These are phyloP conservation scores for Acaromyces ingoldii DNA, from an alignment of 1,284 basidiomycete species.

Conservation along the genomic window DNA sequence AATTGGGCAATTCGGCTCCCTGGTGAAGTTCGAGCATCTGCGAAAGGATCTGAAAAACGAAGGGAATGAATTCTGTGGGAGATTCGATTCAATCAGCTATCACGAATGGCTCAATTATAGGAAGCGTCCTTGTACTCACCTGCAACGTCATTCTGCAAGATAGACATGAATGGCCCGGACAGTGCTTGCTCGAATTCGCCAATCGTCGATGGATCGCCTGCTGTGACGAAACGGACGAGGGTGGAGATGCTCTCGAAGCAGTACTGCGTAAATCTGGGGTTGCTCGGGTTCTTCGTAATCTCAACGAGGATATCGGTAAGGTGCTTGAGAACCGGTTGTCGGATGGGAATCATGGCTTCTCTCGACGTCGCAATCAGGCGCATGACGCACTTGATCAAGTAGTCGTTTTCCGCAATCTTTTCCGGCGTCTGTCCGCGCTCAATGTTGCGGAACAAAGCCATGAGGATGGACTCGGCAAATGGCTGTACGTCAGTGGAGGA, in stretches of 20 bases:
- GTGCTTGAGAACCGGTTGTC: conserved; percentile 66
- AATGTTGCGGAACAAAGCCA: conserved; percentile 74
- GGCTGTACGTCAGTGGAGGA: conserved; percentile 77
- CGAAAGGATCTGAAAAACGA: conserved; percentile 91
- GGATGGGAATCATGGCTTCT: conserved; percentile 67
- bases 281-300: conserved; percentile 92
- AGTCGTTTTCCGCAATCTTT: conserved; percentile 95
- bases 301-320: conserved; percentile 76
- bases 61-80: conserved; percentile 82
- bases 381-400: conserved; percentile 98
- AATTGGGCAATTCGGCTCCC: conserved; percentile 60
- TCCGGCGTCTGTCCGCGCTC: conserved; percentile 78
- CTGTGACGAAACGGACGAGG: conserved; percentile 73
- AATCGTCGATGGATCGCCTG: conserved; percentile 65
- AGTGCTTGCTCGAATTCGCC: conserved; percentile 71
- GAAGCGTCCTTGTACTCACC: too few relatives aligned
- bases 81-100: background rate
- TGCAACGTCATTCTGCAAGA: conserved; percentile 85
- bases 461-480: conserved; percentile 69
- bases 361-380: conserved; percentile 84
- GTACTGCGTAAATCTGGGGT: conserved; percentile 95
- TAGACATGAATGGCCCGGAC: conserved; percentile 75
- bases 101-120: background rate
- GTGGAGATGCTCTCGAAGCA: conserved; percentile 93
- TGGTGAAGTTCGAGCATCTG: conserved; percentile 86